Evolutionary conservation across 306 rosid species (phyloP), one percentile per base, ranked within the genome.

Genomic region (Vigna mungo): DNA sequence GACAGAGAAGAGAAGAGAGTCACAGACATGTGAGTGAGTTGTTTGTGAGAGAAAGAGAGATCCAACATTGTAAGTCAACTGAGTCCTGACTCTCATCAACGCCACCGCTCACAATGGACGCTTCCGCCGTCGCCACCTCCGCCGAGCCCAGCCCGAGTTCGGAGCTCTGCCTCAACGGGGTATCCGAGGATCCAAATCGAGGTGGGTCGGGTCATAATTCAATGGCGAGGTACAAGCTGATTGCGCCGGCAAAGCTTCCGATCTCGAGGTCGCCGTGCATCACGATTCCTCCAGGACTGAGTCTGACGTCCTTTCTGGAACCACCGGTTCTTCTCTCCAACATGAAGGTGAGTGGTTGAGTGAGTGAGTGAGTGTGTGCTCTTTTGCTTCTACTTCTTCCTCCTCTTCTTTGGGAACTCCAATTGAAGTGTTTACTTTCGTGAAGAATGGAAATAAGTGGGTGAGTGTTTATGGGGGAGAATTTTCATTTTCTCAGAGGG

Each of bases 181-280:
- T 44, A 2, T 60, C 67, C 5, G 7, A 34, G 37, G 87, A 93
- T 86, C 86, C 86, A 77, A 81, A 82, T 53, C 84, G 56, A 55
- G 41, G 21, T 30, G 72, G 70, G 65, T 54, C 78, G 52, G 80
- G 60, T 65, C 82, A n/a, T 30, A 81, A 71, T 47, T 54, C 82
- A 15, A 49, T 27, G 65, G 87, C 97, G 3, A 90, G 85, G 90
- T 95, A 95, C 87, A 95, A 88, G 88, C 89, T 88, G 14, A 74
- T 92, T 88, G 86, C 98, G 20, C 98, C 98, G 83, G 93, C 97
- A 37, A 92, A 92, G 85, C 98, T 95, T 60, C 98, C 98, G 91
- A 95, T 95, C 97, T 90, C 97, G 52, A 77, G 98, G 88, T 87
- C 97, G 39, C 83, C 93, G 61, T 87, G 91, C 81, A 85, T 89